phyloP scores from a whole-genome alignment of 2,329 filamentous ascomycete genomes.

The Hymenoscyphus linearis region DNA sequence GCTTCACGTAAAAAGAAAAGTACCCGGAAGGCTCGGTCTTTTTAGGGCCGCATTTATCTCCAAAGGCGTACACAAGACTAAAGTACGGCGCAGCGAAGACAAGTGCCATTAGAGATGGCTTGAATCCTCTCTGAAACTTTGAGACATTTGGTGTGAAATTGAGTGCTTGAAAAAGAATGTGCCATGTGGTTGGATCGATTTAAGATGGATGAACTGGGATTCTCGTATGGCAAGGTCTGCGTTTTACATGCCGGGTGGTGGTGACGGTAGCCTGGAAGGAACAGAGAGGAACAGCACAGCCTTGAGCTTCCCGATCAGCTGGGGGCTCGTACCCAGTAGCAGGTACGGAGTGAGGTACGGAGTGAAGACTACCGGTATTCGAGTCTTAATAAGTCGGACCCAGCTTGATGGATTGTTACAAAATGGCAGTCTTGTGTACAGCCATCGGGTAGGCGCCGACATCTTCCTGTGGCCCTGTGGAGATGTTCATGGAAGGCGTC shows the following conservation, averaged over 20 bases:
- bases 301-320: neutral
- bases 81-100: neutral
- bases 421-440: neutral
- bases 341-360: too few relatives aligned
- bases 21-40: neutral
- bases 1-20: neutral
- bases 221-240: neutral
- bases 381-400: neutral
- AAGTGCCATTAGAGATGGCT: neutral
- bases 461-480: neutral
- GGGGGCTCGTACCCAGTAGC: neutral
- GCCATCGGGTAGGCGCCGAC: neutral
- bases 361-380: too few relatives aligned
- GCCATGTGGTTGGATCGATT: neutral
- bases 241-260: neutral
- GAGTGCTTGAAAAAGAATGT: neutral
- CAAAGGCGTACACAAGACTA: neutral
- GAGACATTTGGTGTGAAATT: neutral
- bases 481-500: neutral
- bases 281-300: constrained; percentile 4
- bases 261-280: neutral
- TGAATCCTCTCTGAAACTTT: neutral
- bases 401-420: neutral
- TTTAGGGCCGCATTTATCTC: neutral
- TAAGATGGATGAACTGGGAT: neutral